Base-by-base conservation (phyloP, 179 eudicot species). In the Camellia oleifera region DNA sequence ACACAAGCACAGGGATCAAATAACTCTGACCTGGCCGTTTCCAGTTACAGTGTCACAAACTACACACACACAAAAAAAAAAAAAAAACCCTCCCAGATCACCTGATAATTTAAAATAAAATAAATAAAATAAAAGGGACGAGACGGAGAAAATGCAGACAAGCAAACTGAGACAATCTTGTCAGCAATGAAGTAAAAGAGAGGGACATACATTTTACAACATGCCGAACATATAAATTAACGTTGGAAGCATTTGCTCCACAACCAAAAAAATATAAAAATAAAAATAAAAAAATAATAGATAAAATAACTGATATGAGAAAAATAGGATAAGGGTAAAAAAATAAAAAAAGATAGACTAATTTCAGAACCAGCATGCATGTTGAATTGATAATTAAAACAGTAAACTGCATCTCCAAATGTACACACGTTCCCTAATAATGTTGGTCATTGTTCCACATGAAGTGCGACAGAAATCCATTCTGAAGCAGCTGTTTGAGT, bases 401-500 rank as follows among this genome's bases (percentile, higher is more conserved):
- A 57, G 62, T 69, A 26, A 74, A 52, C 72, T 77, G 74, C 82
- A 81, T 71, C 79, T 81, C 62, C 81, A 81, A 77, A 83, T 79
- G 76, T 77, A 86, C 80, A 74, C 17, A 69, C 53, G 69, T 15
- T 48, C 40, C 56, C 17, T 53, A 58, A 69, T 60, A 44, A 23
- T 54, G 53, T 72, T 13, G 46, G 71, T 85, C 81, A 81, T 80
- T 80, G 83, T 63, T 73, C 79, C 17, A 14, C 74, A 8, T 78
- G 69, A 71, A 88, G 60, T 13, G 85, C 86, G 81, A 88, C 69
- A 52, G 79, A 74, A 74, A 92, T 81, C 94, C 94, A 92, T 42
- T 91, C 90, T 61, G 89, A 84, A 64, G 89, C 90, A 42, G 87
- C 83, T 32, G 78, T 72, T 72, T 85, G 89, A 74, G 74, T 61